These are phyloP conservation scores for Erythrophleum fordii DNA, from an alignment of 306 rosid genomes.

Conservation along the genomic window DNA sequence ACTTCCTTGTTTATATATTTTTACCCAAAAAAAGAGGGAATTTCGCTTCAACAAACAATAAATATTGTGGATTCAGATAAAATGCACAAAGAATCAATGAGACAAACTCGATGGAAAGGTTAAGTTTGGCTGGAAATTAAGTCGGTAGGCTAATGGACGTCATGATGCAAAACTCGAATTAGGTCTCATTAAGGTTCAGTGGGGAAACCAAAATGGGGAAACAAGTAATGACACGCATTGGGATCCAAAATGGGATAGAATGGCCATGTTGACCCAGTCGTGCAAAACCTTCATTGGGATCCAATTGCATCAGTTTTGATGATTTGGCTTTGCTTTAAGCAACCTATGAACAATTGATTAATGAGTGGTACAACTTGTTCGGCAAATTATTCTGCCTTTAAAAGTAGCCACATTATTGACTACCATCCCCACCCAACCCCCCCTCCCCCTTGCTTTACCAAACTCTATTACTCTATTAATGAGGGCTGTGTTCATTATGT, in stretches of 20 bases:
- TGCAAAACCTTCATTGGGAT: background rate
- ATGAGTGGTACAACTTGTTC: no score
- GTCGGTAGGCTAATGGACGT: background rate
- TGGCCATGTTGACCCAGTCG: no score
- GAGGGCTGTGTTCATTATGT: no score
- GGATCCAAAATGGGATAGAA: no score
- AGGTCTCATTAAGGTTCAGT: no score
- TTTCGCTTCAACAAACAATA: background rate
- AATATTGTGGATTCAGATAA: no score
- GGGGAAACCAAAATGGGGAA: background rate
- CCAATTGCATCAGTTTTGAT: background rate
- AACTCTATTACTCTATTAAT: no score
- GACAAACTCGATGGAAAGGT: background rate
- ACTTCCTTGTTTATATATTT: background rate
- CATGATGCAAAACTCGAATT: background rate
- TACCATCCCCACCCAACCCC: no score
- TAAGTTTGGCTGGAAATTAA: background rate
- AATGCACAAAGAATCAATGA: background rate
- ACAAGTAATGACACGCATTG: background rate
- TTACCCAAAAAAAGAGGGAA: background rate
- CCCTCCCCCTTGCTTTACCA: no score
- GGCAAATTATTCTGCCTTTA: background rate
- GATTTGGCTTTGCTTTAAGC: background rate
- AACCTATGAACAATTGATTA: background rate
- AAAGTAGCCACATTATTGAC: no score